Percentiles rank a stretch among this genome's conserved stretches.
These are phyloP conservation scores for Xylaria digitata DNA, from an alignment of 2,329 filamentous ascomycete species.

Conservation along the genomic window DNA sequence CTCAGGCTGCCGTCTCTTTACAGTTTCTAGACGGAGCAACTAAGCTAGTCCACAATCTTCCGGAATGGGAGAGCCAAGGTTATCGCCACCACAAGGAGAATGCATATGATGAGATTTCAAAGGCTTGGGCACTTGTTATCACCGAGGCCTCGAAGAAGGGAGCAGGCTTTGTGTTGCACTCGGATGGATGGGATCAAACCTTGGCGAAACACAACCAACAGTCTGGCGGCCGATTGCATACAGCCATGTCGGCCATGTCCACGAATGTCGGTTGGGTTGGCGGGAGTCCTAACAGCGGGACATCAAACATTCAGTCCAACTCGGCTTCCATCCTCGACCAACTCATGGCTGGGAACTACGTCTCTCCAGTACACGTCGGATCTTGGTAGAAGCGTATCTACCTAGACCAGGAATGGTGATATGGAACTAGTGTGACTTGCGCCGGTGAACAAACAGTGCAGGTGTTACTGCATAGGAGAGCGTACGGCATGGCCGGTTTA, in stretches of 20 bases:
- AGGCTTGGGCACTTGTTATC: conserved; percentile 92
- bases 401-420: background rate
- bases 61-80: conserved; percentile 88
- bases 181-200: conserved; percentile 91
- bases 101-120: conserved; percentile 94
- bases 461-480: conserved; percentile 27
- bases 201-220: conserved; percentile 88
- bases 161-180: conserved; percentile 88
- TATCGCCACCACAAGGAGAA: conserved; percentile 94
- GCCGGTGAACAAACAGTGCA: conserved; percentile 1
- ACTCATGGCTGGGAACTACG: conserved; percentile 69
- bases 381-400: conserved; percentile 60
- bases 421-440: conserved; percentile 9
- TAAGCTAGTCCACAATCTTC: conserved; percentile 87
- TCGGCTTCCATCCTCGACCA: conserved; percentile 71
- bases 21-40: conserved; percentile 91
- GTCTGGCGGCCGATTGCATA: conserved; percentile 82
- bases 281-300: conserved; percentile 46
- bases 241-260: conserved; percentile 81
- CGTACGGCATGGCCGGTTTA: conserved; percentile 29
- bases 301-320: conserved; percentile 51
- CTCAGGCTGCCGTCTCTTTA: conserved; percentile 83
- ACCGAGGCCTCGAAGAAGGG: conserved; percentile 91
- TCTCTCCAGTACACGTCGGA: conserved; percentile 70
- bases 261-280: conserved; percentile 83